Conservation (phyloP, 1,139 yeast genomes). For the Diutina ranongensis region DNA sequence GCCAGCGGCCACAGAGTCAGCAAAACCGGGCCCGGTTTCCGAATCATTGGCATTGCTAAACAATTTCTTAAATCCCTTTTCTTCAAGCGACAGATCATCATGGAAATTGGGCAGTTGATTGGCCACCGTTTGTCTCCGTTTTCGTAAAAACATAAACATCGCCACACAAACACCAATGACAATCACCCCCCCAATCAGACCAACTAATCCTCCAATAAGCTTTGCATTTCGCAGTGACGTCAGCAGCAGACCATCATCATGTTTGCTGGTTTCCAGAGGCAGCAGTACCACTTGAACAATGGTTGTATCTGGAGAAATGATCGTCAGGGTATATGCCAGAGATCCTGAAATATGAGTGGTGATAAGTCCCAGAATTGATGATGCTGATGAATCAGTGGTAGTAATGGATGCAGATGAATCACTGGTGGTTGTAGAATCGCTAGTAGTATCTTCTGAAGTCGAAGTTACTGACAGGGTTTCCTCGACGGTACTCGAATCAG, state of each 20-base stretch:
- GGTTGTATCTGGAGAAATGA: slow-evolving; percentile 23
- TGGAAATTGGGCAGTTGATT: slow-evolving; percentile 38
- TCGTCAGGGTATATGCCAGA: slow-evolving; percentile 14
- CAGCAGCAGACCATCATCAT: slow-evolving; percentile 7
- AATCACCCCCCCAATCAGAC: slow-evolving; percentile 36
- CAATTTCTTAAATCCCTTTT: slow-evolving; percentile 20
- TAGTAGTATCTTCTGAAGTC: not conserved
- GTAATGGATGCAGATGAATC: not conserved
- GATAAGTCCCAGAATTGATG: not conserved
- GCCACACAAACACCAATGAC: slow-evolving; percentile 29
- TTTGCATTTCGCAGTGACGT: slow-evolving; percentile 21
- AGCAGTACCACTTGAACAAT: slow-evolving; percentile 30
- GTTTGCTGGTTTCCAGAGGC: slow-evolving; percentile 17
- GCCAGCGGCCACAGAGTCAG: slow-evolving; percentile 9
- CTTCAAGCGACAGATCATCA: slow-evolving; percentile 14
- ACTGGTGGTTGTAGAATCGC: not conserved
- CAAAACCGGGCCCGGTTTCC: slow-evolving; percentile 9
- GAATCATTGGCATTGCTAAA: slow-evolving; percentile 14
- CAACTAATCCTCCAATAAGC: slow-evolving; percentile 36
- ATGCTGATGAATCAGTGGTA: not conserved
- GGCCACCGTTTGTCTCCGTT: slow-evolving; percentile 20
- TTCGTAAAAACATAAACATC: slow-evolving; percentile 25
- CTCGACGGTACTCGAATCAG: not conserved
- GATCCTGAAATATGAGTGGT: not conserved
- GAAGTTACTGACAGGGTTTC: not conserved